These are phyloP conservation scores for Dothidotthia symphoricarpi DNA, from an alignment of 2,329 filamentous ascomycete species.

Conservation along the genomic window DNA sequence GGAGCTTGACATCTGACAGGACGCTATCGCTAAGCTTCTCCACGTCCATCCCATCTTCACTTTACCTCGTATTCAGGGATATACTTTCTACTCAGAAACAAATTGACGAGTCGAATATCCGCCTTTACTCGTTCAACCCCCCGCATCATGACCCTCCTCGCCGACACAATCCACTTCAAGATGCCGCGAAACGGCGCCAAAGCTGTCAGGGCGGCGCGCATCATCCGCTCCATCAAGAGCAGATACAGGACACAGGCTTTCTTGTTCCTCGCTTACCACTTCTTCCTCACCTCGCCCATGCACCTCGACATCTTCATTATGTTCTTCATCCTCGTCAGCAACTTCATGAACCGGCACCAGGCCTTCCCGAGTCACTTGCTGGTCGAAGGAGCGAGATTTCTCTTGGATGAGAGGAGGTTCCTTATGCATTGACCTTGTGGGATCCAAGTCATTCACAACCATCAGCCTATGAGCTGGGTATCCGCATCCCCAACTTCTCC, in stretches of 20 bases:
- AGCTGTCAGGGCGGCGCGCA: constrained; percentile 20
- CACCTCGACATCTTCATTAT: constrained; percentile 36
- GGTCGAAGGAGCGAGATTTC: constrained; percentile 26
- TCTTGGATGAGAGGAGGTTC: constrained; percentile 29
- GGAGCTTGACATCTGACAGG: neutral
- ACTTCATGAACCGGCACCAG: constrained; percentile 36
- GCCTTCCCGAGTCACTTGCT: constrained; percentile 29
- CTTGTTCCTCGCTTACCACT: constrained; percentile 35
- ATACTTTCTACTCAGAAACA: too few species aligned
- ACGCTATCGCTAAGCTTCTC: constrained; percentile 1
- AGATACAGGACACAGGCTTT: constrained; percentile 34
- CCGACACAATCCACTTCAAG: constrained; percentile 16
- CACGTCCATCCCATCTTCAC: neutral
- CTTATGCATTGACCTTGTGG: constrained; percentile 17
- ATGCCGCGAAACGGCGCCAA: constrained; percentile 15
- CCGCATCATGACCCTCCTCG: constrained; percentile 13
- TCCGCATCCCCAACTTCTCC: too few species aligned
- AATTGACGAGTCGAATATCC: too few species aligned
- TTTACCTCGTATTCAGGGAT: too few species aligned
- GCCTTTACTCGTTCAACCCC: neutral
- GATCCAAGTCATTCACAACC: too few species aligned
- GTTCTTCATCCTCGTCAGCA: constrained; percentile 38
- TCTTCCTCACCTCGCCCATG: constrained; percentile 32
- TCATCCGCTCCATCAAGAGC: constrained; percentile 30
- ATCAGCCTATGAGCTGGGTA: too few species aligned